Base-by-base conservation (phyloP, 1,139 yeast genomes). In the Hyphopichia burtonii region DNA sequence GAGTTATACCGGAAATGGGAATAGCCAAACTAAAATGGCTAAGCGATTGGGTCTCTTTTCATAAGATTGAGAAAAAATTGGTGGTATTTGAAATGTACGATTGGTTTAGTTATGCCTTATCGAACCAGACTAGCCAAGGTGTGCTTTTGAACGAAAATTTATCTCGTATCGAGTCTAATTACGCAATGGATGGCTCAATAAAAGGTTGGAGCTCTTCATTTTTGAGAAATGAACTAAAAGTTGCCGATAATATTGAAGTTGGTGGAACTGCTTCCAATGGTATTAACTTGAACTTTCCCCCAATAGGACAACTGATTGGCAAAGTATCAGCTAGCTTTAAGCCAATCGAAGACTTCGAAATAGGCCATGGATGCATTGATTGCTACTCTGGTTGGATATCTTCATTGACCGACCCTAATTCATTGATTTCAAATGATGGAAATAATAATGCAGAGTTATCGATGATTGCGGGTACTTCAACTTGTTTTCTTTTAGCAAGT, bases 381-480 rank as follows among this genome's bases (percentile, higher is more conserved):
- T 76, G 84, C 41, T 80, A 80, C 49, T 75, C 80, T 1, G 78
- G 82, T 2, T 78, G 81, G 78, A 55, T 78, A 8, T 59, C 71
- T 1, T 63, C 73, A 1, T 37, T 51, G 8, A 57, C 48, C 47
- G 54, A 9, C 2, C 49, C 44, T 23, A 48, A 25, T 9, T 52
- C 63, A 8, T 25, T 38, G n/a, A 27, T 9, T 5, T 4, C 9
- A 4, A n/a, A 25, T 6, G 22, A 19, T 3, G 34, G 8, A 11
- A 19, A 33, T n/a, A 17, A 8, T 9, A 4, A 9, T 7, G 28
- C 28, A 9, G 28, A 25, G 12, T 48, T 78, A 16, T 65, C 78
- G 2, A 71, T 79, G 76, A 73, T 78, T 9, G 85, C 84, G 1
- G 85, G 85, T 0, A 80, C 85, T 0, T 78, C 83, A 5, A 79